Base-by-base conservation (phyloP, 202 grass and related monocot species). In the Schoenoplectus triqueter region DNA sequence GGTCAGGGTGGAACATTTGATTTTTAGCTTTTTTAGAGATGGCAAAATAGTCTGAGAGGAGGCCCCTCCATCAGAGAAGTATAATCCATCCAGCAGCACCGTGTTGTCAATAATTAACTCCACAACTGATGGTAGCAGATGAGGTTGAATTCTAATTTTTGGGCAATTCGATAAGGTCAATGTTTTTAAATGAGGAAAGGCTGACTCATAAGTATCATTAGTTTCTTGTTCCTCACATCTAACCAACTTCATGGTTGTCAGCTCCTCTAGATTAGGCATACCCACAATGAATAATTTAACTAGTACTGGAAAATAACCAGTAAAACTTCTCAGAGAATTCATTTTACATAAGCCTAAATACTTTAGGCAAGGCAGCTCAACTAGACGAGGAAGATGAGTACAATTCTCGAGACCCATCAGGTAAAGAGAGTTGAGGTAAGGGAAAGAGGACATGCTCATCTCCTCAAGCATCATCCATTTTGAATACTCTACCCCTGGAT, bases 211-310 rank as follows among this genome's bases (percentile, higher is more conserved):
- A 2, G 11, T 2, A 77, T 48, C 0, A 0, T 44, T 17, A 2
- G 6, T 4, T 5, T 2, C 52, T 40, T 39, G 14, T 20, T 72
- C 74, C 5, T 10, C 7, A 0, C 2, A 44, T 7, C 19, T 10
- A 9, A 0, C 3, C 6, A 66, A 44, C 1, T 11, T 82, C 6
- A 14, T 82, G 31, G 17, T 69, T 17, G 10, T 1, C 68, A 67
- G 1, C 8, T 84, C 80, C 68, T n/a, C 49, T 1, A 84, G 17
- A 10, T 65, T 60, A 59, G 1, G 2, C 60, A 84, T 4, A 0
- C 1, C 0, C 0, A 0, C 0, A 7, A 83, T 41, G 0, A 0
- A 0, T 5, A 87, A 68, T 8, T 31, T 1, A 41, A 49, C 50
- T 0, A 82, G 59, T 1, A 61, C 66, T 69, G 78, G 87, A 77